Evolutionary conservation across 176 grass and related monocot genomes (phyloP), one percentile per base, ranked within the genome.

Genomic region (Poa annua): DNA sequence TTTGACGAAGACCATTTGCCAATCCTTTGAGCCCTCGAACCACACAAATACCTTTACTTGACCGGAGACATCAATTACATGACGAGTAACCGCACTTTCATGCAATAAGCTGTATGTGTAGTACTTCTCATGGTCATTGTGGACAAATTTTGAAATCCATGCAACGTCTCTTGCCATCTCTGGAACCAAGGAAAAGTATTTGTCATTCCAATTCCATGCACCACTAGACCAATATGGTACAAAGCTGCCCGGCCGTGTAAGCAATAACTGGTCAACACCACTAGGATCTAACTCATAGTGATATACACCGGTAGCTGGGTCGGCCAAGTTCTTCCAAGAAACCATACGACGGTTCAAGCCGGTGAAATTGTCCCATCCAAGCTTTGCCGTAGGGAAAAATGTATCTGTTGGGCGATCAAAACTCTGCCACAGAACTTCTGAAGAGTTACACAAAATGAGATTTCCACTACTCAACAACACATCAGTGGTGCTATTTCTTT

Each of bases 121-220:
- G 49, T 81, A 87, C 32, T 45, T 20, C 49, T 71, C 80, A 22
- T 57, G 36, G n/a, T 71, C 41, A 13, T 56, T 80, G 45, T 56
- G n/a, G 19, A 81, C 67, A 48, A 88, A 89, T 0, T 33, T 60
- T 7, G 38, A 84, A 10, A 45, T 80, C 42, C 82, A 75, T 4
- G 33, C 11, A 21, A 17, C 25, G 16, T 39, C 4, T 1, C 21
- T 2, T 34, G 66, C n/a, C 87, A 90, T 89, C 60, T 90, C 78
- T 3, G 87, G 85, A 11, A 88, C 16, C 0, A 11, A 67, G 15
- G 22, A 32, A 48, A 92, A 95, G 77, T 60, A 76, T 32, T 62
- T 44, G 5, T 85, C 92, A 0, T 88, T 90, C 92, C 92, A 94
- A 0, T 88, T 90, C 92, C 92, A 95, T 56, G 45, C 12, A 8